Evolutionary conservation across 768 basidiomycete genomes (phyloP), one percentile per base, ranked within the genome.

Genomic region (Boletellus ananiceps): DNA sequence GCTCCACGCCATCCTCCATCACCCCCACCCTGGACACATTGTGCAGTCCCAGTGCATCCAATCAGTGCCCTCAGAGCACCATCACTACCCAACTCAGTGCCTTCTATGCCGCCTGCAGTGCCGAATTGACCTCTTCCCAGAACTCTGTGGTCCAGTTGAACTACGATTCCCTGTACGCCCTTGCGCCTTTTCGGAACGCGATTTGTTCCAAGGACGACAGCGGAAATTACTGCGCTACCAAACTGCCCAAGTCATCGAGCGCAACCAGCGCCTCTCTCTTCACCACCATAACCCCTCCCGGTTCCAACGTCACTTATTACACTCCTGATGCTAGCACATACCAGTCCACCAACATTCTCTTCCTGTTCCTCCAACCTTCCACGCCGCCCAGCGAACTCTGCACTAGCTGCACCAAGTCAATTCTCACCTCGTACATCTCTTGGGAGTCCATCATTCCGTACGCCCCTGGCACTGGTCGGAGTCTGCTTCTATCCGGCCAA

Each of bases 111-210:
- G 74, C 78, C 11, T 99, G 95, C 75, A 49, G 71, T 1, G 49
- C 61, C 16, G 95, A 98, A 71, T 71, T 99, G 57, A 81, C 80
- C 3, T 69, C 76, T 9, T 61, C 48, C 41, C 62, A 70, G 40
- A 78, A 77, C 54, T 1, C 39, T 1, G 64, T 73, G 21, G 86
- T 96, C 40, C 64, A 80, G 64, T 58, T 68, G 23, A 68, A 79
- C 2, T 99, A 98, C 71, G 94, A 97, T 63, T 71, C 82, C 27
- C 71, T 97, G 25, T 99, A 91, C 72, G 55, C 76, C 50, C 55
- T 94, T 39, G 53, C 63, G 11, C 92, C 93, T 8, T 64, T 95
- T 63, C 71, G 70, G 52, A 56, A 64, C 6, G 84, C 92, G 23
- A 63, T 90, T 27, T 97, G 94, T 71, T 57, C 84, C 40, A 88